Conservation (phyloP, 2,329 filamentous ascomycete species). For the Helotiales sp. region DNA sequence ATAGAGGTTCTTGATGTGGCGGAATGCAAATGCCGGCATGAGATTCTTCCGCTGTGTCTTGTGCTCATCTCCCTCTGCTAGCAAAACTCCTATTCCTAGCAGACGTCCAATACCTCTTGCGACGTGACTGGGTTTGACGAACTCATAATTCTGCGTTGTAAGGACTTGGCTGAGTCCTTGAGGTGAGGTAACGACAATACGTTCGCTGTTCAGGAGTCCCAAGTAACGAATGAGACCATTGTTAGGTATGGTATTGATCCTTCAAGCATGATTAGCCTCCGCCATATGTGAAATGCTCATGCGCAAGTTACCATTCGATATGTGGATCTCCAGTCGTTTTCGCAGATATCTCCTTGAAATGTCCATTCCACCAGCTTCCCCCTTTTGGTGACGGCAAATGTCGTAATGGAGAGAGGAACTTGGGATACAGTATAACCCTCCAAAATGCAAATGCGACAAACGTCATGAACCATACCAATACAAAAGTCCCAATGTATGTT, state of each 20-base stretch:
- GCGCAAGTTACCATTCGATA: conserved; percentile 35
- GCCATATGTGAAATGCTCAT: not conserved
- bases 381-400: conserved; percentile 52
- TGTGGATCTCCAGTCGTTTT: conserved; percentile 41
- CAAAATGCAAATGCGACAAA: conserved; percentile 40
- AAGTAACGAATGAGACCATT: conserved; percentile 69
- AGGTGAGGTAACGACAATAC: conserved; percentile 59
- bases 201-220: conserved; percentile 60
- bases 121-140: conserved; percentile 60
- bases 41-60: conserved; percentile 78
- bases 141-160: conserved; percentile 68
- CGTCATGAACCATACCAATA: conserved; percentile 41
- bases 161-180: conserved; percentile 71
- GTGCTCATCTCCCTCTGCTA: conserved; percentile 91
- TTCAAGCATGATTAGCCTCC: conserved; percentile 11
- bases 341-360: conserved; percentile 39
- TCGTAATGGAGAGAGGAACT: conserved; percentile 57
- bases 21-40: conserved; percentile 80
- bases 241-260: conserved; percentile 63
- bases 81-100: conserved; percentile 69
- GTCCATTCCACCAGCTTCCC: conserved; percentile 46
- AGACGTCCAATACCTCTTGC: conserved; percentile 59
- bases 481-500: conserved; percentile 40
- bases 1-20: conserved; percentile 82
- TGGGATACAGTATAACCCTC: conserved; percentile 54